Evolutionary conservation across 2,329 filamentous ascomycete species (phyloP).

Genomic region (Aureobasidium leucospermi): DNA sequence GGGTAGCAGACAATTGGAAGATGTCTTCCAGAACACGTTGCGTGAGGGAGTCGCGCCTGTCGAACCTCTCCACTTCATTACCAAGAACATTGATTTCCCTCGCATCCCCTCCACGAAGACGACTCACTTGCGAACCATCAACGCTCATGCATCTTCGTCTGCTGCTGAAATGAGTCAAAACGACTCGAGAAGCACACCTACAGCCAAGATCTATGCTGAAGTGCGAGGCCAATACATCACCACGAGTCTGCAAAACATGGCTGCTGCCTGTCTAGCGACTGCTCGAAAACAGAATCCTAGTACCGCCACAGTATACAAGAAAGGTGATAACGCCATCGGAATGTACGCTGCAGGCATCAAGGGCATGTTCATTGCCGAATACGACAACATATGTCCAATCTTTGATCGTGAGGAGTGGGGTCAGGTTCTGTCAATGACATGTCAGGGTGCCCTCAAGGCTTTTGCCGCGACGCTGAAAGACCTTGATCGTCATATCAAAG

Average conservation of each 20-base stretch:
- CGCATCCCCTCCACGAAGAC: slow-evolving; percentile 68
- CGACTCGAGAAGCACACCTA: slow-evolving; percentile 52
- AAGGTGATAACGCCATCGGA: slow-evolving; percentile 84
- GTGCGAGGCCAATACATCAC: slow-evolving; percentile 82
- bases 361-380: slow-evolving; percentile 78
- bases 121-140: slow-evolving; percentile 70
- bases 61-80: slow-evolving; percentile 87
- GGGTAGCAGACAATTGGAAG: slow-evolving; percentile 77
- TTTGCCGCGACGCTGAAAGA: slow-evolving; percentile 81
- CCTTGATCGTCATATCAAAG: slow-evolving; percentile 81
- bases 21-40: slow-evolving; percentile 71
- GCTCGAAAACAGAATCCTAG: slow-evolving; percentile 68
- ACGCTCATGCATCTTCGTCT: slow-evolving; percentile 39
- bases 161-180: slow-evolving; percentile 18
- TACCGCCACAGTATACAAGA: slow-evolving; percentile 73
- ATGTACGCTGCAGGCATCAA: slow-evolving; percentile 85
- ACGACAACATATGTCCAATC: slow-evolving; percentile 81
- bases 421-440: slow-evolving; percentile 69
- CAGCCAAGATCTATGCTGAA: slow-evolving; percentile 78
- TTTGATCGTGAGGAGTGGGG: slow-evolving; percentile 83
- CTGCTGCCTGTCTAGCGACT: slow-evolving; percentile 74
- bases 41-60: slow-evolving; percentile 71
- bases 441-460: slow-evolving; percentile 68
- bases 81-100: slow-evolving; percentile 72
- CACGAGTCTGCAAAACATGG: slow-evolving; percentile 73